Evolutionary conservation across 495 filamentous ascomycete species (phyloP), one percentile per base, ranked within the genome.

Genomic region (Penicillium diatomitis): DNA sequence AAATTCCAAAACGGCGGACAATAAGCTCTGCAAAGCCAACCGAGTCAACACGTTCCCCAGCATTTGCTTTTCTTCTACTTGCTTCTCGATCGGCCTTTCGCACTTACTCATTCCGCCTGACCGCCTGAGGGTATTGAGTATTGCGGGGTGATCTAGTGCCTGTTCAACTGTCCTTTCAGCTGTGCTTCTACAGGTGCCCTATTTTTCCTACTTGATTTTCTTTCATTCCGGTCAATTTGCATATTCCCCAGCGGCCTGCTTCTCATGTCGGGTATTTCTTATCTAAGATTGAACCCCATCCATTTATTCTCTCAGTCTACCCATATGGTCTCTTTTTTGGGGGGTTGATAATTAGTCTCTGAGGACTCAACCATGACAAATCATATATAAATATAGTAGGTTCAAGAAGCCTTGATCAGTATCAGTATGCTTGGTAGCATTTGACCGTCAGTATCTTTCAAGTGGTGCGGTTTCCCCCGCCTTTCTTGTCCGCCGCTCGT

Each of bases 1-100:
- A 62, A 48, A 5, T 67, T 69, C 44, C 52, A 50, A 39, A 52
- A 47, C 30, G 56, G 49, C 28, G 46, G 41, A 28, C 53, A 48
- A 53, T 62, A 59, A 49, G 30, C 32, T 20, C 28, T 42, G 20
- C 20, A 20, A 20, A 20, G 20, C 20, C 20, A 20, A 20, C 20
- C 20, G 20, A 20, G 20, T 20, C 20, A 20, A 20, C 20, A 20
- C 20, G 20, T 20, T 20, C 20, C 20, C 20, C 20, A 20, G 20
- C 20, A 20, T 20, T 20, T 20, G 11, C 10, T 10, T 41, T 36
- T 9, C 6, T 6, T 48, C 20, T 1, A 20, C 20, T 20, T 20
- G 20, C 20, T 20, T 20, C 2, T 20, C 20, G 20, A 20, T 20
- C 0, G 20, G 20, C 20, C 20, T 20, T 20, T 20, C 20, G 20